Base-by-base conservation (phyloP, 164 flowering plant species). In the Akebia trifoliata region DNA sequence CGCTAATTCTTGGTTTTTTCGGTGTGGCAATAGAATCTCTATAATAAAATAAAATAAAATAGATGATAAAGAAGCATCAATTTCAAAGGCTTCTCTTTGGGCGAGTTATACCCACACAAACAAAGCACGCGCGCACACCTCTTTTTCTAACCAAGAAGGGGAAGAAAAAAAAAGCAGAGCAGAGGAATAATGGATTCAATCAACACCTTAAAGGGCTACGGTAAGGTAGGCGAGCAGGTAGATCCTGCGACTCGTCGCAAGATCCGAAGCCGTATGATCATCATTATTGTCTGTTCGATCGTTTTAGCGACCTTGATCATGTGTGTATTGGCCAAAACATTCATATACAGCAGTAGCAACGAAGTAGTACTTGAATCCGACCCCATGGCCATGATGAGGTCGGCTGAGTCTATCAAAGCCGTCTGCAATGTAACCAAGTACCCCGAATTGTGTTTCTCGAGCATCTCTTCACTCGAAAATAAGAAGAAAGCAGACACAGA, bases 161-260 rank as follows among this genome's bases (percentile, higher is more conserved):
- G n/a, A n/a, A n/a, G n/a, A n/a, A n/a, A 50, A 6, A 4, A 9
- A 9, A 18, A 15, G n/a, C 18, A 42, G 22, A 22, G 4, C 14
- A 45, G 7, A 32, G 18, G 22, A 31, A 24, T 2, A 10, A 64
- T 64, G 84, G 81, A 79, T 40, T 36, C 81, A 0, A 61, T 79
- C 48, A 80, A 75, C 10, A 78, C 85, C 59, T 74, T 85, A 73
- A 85, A 80, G 54, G 84, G 86, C 57, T 78, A 83, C 40, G 81
- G 75, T 50, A 78, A 76, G 50, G 81, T 80, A 0, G 79, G 77
- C 43, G 70, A 61, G 37, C 48, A n/a, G 1, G 80, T 76, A 28
- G 67, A 83, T 26, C 70, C 52, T 6, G 76, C 71, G 0, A 76
- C 70, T 65, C 76, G 65, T 22, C 57, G 52, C 11, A 76, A 71